phyloP scores from a whole-genome alignment of 306 rosid species.

The Dryas octopetala region DNA sequence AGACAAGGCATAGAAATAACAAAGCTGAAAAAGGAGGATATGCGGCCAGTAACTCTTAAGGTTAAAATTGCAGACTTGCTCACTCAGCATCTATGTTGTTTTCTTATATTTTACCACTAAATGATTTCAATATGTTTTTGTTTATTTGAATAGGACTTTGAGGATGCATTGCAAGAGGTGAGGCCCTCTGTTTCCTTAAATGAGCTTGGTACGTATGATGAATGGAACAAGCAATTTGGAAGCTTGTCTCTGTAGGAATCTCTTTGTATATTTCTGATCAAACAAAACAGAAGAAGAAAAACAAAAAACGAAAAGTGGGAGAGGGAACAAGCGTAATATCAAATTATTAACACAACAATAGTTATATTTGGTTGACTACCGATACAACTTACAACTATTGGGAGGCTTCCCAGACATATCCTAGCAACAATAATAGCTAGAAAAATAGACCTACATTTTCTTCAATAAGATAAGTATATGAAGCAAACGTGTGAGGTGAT shows the following conservation, averaged over 20 bases:
- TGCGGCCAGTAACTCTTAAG: slow-evolving; percentile 73
- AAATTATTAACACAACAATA: no score
- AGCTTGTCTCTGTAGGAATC: slow-evolving; percentile 47
- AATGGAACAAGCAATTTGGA: slow-evolving; percentile 87
- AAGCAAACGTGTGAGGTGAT: not conserved
- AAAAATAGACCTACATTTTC: slow-evolving; percentile 1
- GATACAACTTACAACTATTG: no score
- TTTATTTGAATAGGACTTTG: slow-evolving; percentile 55
- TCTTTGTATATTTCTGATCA: not conserved
- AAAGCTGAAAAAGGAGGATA: slow-evolving; percentile 68
- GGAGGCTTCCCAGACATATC: not conserved
- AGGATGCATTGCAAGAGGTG: slow-evolving; percentile 68
- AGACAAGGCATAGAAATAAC: slow-evolving; percentile 68
- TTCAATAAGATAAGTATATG: no score
- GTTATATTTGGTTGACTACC: no score
- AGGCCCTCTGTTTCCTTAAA: slow-evolving; percentile 80
- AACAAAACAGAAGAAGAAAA: not conserved
- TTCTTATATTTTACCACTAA: not conserved
- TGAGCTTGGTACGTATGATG: slow-evolving; percentile 64
- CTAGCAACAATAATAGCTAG: not conserved
- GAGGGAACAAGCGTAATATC: no score
- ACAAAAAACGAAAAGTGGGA: not conserved
- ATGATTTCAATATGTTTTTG: slow-evolving; percentile 7
- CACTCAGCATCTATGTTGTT: not conserved
- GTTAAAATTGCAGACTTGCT: slow-evolving; percentile 34